Evolutionary conservation across 2,329 filamentous ascomycete genomes (phyloP).

Genomic region (Penicillium hesseltinei): DNA sequence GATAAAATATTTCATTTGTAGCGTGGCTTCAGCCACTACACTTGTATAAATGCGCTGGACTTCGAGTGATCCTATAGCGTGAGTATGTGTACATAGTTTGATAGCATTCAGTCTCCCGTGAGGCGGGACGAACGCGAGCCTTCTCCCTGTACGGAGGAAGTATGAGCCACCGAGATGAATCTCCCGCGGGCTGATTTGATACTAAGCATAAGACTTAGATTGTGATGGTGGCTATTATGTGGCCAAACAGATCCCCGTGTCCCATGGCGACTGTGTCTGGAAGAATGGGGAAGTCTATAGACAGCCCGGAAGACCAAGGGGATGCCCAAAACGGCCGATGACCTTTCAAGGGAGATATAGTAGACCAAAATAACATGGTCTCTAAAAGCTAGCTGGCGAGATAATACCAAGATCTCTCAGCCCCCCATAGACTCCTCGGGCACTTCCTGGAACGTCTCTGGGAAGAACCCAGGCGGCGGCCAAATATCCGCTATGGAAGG

Average conservation of each 20-base stretch:
- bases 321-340: not conserved
- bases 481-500: conserved; percentile 44
- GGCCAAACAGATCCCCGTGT: not conserved
- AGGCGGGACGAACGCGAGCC: not conserved
- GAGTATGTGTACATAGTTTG: conserved; percentile 6
- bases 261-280: too few species aligned
- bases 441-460: conserved; percentile 38
- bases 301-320: not conserved
- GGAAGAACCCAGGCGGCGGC: conserved; percentile 45
- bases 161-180: not conserved
- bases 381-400: not conserved
- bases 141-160: not conserved
- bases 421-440: conserved; percentile 4
- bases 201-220: not conserved
- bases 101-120: not conserved
- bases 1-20: not conserved
- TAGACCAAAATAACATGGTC: not conserved
- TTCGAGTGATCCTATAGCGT: not conserved
- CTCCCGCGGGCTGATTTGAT: not conserved
- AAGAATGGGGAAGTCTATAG: not conserved
- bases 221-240: not conserved
- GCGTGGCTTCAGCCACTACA: not conserved
- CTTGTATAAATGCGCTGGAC: not conserved
- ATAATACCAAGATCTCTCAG: not conserved
- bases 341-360: not conserved